Evolutionary conservation across 331 rosid species (phyloP).

Genomic region (Quercus phellos): DNA sequence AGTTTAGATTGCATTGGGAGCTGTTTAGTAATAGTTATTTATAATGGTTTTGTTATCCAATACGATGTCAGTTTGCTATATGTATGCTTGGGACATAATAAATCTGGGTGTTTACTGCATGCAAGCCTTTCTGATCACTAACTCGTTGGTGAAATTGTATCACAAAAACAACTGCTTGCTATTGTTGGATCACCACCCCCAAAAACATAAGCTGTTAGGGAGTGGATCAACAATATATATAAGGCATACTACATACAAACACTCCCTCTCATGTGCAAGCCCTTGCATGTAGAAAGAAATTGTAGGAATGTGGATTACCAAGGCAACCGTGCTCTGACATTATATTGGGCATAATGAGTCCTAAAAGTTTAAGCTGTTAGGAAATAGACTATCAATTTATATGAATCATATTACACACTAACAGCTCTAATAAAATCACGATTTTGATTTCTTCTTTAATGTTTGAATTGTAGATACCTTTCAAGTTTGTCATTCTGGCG

Average conservation of each 20-base stretch:
- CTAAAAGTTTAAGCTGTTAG: not conserved
- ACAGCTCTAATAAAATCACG: not conserved
- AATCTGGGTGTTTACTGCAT: not conserved
- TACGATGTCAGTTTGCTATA: not conserved
- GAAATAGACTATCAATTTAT: not conserved
- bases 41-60: not conserved
- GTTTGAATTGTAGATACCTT: slow-evolving; percentile 45
- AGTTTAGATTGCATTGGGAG: not conserved
- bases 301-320: not conserved
- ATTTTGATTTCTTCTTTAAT: not conserved
- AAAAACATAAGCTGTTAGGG: not conserved
- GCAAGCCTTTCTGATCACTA: not conserved
- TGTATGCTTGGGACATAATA: not conserved
- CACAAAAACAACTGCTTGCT: not conserved
- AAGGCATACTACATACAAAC: not conserved
- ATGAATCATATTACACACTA: not conserved
- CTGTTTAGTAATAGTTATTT: not conserved
- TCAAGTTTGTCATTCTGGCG: slow-evolving; percentile 77
- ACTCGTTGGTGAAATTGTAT: not conserved
- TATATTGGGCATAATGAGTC: not conserved
- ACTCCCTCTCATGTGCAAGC: not conserved
- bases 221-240: not conserved
- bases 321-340: not conserved
- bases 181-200: not conserved
- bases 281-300: not conserved